Base-by-base conservation (phyloP, 768 basidiomycete species). In the Trametes elegans region DNA sequence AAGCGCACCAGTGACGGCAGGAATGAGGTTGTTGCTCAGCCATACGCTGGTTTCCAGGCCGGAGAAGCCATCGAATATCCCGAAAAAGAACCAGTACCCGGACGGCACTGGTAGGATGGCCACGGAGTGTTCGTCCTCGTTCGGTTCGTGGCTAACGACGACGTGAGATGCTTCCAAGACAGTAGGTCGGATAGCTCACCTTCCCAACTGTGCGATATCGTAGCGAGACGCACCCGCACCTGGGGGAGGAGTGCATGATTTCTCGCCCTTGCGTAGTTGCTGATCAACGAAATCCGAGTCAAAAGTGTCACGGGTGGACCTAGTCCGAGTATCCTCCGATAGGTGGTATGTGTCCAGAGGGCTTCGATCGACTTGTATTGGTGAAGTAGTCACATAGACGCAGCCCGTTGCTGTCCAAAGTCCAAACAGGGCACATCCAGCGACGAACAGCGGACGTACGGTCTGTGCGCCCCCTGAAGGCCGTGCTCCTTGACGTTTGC, bases 1-100 rank as follows among this genome's bases (percentile, higher is more conserved):
- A 19, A 66, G 60, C 13, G 65, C 62, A 11, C 60, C 64, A 18
- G 32, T 44, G 5, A 67, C 61, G 9, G 64, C 62, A 10, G 43
- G 50, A 9, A 72, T 59, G 18, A 79, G 68, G 29, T 70, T 67
- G 4, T 68, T 48, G 5, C 64, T 50, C 10, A 78, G 67, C 56
- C 68, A 67, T 0, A 57, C 44, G 23, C 72, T 72, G 28, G 74
- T 75, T 7, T 64, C 62, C 11, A 61, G 53, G 28, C 76, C 71
- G 43, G 58, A 64, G 46, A 70, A 69, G 8, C 70, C 72, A 50
- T 74, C 69, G 42, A 65, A 64, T 23, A 73, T 58, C 5, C 66
- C 63, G 46, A 73, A 70, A 18, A 74, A 63, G 19, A 69, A 67
- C 73, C 72, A 74, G 18, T 54, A 41, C 0, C 66, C 64, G 34